Evolutionary conservation across 208 protist species (phyloP).

Genomic region (Phytomonas sp.): DNA sequence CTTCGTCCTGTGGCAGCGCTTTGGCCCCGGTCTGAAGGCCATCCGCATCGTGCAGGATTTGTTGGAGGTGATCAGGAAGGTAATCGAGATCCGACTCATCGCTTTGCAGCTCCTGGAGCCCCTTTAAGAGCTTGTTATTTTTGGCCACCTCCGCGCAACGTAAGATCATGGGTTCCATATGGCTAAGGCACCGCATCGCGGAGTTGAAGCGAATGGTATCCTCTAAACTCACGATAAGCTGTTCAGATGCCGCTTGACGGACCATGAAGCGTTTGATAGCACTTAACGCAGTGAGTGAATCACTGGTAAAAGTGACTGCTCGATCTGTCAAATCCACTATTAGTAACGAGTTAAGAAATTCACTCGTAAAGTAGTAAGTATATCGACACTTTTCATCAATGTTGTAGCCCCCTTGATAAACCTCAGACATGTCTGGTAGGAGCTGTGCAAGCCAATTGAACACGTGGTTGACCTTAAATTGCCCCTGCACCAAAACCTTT

Average conservation of each 20-base stretch:
- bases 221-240: conserved; percentile 21
- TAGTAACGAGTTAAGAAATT: conserved; percentile 38
- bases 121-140: conserved; percentile 38
- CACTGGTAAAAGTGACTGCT: conserved; percentile 26
- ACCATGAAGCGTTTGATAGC: conserved; percentile 27
- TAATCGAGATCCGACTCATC: conserved; percentile 32
- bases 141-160: conserved; percentile 22
- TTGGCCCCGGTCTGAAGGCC: conserved; percentile 27
- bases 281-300: conserved; percentile 41
- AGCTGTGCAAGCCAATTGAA: conserved; percentile 54
- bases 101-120: conserved; percentile 56
- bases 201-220: conserved; percentile 39
- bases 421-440: conserved; percentile 44
- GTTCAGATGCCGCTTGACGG: conserved; percentile 13
- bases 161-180: conserved; percentile 38
- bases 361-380: conserved; percentile 36
- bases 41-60: conserved; percentile 38
- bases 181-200: conserved; percentile 24
- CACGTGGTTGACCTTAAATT: conserved; percentile 36
- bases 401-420: conserved; percentile 24
- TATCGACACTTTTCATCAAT: conserved; percentile 1
- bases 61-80: conserved; percentile 30
- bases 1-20: conserved; percentile 24
- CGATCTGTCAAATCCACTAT: conserved; percentile 25
- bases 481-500: conserved; percentile 33